Evolutionary conservation across 345 rosid species (phyloP).

Genomic region (Abelmoschus esculentus): DNA sequence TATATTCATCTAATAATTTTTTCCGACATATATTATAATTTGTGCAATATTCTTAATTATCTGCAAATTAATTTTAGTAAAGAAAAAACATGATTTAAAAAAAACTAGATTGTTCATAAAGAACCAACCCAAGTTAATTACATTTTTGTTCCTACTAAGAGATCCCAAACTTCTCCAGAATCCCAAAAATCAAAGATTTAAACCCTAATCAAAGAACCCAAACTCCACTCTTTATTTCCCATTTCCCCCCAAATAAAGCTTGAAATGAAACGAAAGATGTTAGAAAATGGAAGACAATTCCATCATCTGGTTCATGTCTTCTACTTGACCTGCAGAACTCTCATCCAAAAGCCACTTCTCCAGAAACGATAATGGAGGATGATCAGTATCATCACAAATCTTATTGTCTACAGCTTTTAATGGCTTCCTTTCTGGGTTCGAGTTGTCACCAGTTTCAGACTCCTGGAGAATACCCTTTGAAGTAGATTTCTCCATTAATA

Average conservation of each 20-base stretch:
- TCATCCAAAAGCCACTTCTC: constrained; percentile 98
- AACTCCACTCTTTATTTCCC: too few relatives aligned
- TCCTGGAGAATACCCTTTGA: constrained; percentile 16
- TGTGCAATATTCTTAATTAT: background rate
- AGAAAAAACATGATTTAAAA: background rate
- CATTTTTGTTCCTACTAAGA: background rate
- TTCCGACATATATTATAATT: too few relatives aligned
- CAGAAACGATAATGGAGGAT: constrained; percentile 72
- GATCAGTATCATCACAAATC: background rate
- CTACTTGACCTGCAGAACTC: constrained; percentile 38
- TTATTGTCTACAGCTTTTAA: constrained; percentile 15
- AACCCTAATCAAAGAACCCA: background rate
- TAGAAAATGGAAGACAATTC: constrained; percentile 50
- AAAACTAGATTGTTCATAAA: background rate
- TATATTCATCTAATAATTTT: too few relatives aligned
- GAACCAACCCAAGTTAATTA: constrained; percentile 15
- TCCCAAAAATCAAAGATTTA: background rate
- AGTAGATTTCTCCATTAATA: constrained; percentile 36
- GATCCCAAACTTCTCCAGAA: background rate
- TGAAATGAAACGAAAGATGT: constrained; percentile 3
- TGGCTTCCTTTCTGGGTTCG: constrained; percentile 15
- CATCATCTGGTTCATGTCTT: constrained; percentile 54
- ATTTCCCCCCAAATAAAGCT: background rate
- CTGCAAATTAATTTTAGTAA: background rate
- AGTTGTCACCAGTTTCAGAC: constrained; percentile 10